These are phyloP conservation scores for Rubia peregrina DNA, from an alignment of 305 asterid species.

Conservation along the genomic window DNA sequence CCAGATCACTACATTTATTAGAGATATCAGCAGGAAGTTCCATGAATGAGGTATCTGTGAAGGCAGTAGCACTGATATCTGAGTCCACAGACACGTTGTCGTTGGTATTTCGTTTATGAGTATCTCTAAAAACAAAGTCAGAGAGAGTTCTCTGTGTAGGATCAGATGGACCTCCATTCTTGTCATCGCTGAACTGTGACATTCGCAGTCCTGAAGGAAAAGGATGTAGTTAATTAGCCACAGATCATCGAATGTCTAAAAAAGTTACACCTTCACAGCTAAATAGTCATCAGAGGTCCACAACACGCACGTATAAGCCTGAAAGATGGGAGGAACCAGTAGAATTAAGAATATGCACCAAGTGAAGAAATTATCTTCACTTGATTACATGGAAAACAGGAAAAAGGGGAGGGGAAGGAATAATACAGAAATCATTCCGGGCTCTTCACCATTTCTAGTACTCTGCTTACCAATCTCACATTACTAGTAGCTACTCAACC, in stretches of 20 bases:
- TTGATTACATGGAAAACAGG: background rate
- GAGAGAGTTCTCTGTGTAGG: slow-evolving; percentile 80
- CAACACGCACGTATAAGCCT: background rate
- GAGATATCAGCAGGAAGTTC: slow-evolving; percentile 25
- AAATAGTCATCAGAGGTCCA: background rate
- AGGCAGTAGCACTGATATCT: slow-evolving; percentile 29
- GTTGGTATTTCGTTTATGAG: slow-evolving; percentile 29
- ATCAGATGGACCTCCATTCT: slow-evolving; percentile 42
- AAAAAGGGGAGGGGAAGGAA: background rate
- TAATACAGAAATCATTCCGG: background rate
- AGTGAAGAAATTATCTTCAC: background rate
- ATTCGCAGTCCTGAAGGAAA: slow-evolving; percentile 64
- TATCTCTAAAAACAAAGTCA: slow-evolving; percentile 42
- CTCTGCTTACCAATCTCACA: background rate
- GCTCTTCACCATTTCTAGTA: background rate
- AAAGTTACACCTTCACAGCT: background rate
- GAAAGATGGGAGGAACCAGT: background rate
- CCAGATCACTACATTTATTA: slow-evolving; percentile 29
- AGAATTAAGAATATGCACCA: background rate
- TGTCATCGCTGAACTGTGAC: slow-evolving; percentile 70
- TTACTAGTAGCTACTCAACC: background rate
- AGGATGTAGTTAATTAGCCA: slow-evolving; percentile 4
- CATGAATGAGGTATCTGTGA: slow-evolving; percentile 23
- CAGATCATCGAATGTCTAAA: slow-evolving; percentile 6
- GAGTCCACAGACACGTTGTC: slow-evolving; percentile 27